phyloP scores from a whole-genome alignment of 192 early-diverging fungal genomes.

The Coemansia sp. region DNA sequence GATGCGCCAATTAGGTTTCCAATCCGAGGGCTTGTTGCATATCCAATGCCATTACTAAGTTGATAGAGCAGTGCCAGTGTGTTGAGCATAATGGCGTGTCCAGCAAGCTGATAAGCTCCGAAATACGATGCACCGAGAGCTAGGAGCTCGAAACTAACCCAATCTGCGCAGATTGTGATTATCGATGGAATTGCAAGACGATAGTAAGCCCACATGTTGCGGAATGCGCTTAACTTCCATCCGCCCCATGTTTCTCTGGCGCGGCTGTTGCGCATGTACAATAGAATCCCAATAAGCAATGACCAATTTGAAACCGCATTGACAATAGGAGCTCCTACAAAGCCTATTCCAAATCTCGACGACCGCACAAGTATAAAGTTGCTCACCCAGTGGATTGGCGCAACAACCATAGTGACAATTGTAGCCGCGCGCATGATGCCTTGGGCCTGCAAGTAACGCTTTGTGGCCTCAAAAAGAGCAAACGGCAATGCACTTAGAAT shows the following conservation, averaged over 20 bases:
- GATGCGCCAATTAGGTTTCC: slow-evolving; percentile 71
- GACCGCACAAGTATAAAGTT: slow-evolving; percentile 78
- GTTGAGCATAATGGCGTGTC: slow-evolving; percentile 69
- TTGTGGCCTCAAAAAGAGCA: slow-evolving; percentile 75
- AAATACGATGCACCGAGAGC: slow-evolving; percentile 72
- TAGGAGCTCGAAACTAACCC: slow-evolving; percentile 74
- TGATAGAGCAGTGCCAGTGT: slow-evolving; percentile 64
- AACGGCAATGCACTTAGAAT: slow-evolving; percentile 70
- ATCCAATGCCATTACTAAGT: slow-evolving; percentile 70
- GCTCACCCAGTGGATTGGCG: slow-evolving; percentile 69
- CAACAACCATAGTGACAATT: slow-evolving; percentile 62
- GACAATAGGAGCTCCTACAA: slow-evolving; percentile 77
- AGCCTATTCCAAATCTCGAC: slow-evolving; percentile 63
- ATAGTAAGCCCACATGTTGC: slow-evolving; percentile 60
- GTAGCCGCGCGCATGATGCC: slow-evolving; percentile 81
- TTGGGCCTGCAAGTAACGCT: slow-evolving; percentile 82
- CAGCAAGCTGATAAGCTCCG: slow-evolving; percentile 66
- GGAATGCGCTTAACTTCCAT: slow-evolving; percentile 66
- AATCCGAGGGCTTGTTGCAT: slow-evolving; percentile 74
- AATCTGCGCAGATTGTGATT: slow-evolving; percentile 76
- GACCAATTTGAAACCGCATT: slow-evolving; percentile 68
- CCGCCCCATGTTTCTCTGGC: slow-evolving; percentile 84
- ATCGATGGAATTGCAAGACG: slow-evolving; percentile 75
- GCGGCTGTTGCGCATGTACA: slow-evolving; percentile 62
- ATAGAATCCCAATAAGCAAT: slow-evolving; percentile 60